These are phyloP conservation scores for Fusarium coicis DNA, from an alignment of 2,329 filamentous ascomycete genomes.

Conservation along the genomic window DNA sequence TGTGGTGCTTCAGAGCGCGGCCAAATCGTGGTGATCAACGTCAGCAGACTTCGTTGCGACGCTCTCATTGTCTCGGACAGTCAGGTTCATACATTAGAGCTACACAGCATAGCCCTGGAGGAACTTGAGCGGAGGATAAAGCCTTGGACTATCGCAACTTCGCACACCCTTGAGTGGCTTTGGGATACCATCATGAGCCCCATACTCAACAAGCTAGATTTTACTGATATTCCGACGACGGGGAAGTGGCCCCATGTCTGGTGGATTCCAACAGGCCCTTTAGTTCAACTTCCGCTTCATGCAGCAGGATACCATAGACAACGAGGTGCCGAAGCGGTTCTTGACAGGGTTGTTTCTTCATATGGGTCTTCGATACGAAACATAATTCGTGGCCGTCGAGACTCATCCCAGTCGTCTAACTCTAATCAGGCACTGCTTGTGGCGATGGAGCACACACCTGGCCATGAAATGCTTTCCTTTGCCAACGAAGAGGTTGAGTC, in stretches of 20 bases:
- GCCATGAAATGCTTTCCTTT: not conserved
- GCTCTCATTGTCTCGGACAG: not conserved
- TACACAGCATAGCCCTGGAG: not conserved
- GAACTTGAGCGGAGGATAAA: not conserved
- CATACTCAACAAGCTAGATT: not conserved
- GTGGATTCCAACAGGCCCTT: not conserved
- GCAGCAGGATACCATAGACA: not conserved
- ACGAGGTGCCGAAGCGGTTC: rapidly evolving
- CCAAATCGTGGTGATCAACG: not conserved
- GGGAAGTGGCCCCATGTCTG: not conserved
- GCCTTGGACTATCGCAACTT: not conserved
- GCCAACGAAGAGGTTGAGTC: not conserved
- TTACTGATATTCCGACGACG: rapidly evolving
- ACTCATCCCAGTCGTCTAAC: rapidly evolving
- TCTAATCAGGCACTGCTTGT: not conserved
- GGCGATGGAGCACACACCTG: not conserved
- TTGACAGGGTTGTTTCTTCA: rapidly evolving
- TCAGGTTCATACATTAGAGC: not conserved
- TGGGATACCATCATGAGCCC: not conserved
- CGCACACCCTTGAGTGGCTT: not conserved
- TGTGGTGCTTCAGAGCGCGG: not conserved
- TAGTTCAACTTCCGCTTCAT: not conserved
- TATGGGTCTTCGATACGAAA: not conserved
- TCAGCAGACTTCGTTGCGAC: not conserved
- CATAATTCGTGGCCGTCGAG: not conserved